Percentiles rank a stretch among this genome's conserved stretches.
Conservation (phyloP, 2,329 filamentous ascomycete genomes). For the Purpureocillium lavendulum region DNA sequence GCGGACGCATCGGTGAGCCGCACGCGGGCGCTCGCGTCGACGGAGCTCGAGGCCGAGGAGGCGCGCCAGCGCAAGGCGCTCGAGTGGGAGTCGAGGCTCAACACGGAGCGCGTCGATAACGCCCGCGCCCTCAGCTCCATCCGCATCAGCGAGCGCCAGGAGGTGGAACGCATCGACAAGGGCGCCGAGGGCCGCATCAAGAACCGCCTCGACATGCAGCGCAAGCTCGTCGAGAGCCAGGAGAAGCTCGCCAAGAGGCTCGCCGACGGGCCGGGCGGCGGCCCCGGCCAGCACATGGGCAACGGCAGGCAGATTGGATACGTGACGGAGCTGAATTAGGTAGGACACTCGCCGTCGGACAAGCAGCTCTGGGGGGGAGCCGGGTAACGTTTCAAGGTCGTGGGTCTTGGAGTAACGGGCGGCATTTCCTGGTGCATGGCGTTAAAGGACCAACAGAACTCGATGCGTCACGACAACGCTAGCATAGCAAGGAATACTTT, state of each 20-base stretch:
- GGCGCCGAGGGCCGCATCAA: slow-evolving; percentile 36
- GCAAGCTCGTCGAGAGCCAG: slow-evolving; percentile 41
- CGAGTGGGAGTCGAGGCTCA: slow-evolving; percentile 39
- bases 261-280: slow-evolving; percentile 27
- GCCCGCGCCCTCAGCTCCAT: slow-evolving; percentile 42
- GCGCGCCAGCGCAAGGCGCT: slow-evolving; percentile 33
- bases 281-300: too few species aligned
- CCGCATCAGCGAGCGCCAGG: slow-evolving; percentile 40
- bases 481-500: too few species aligned
- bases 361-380: too few species aligned
- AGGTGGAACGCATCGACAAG: slow-evolving; percentile 39
- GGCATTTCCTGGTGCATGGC: too few species aligned
- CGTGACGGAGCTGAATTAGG: slow-evolving; percentile 40
- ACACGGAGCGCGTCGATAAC: slow-evolving; percentile 36
- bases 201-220: slow-evolving; percentile 40
- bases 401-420: too few species aligned
- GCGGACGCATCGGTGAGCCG: slow-evolving; percentile 37
- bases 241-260: slow-evolving; percentile 32
- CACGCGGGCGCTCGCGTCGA: slow-evolving; percentile 33
- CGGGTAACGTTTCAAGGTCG: too few species aligned
- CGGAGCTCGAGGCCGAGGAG: slow-evolving; percentile 37
- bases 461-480: too few species aligned
- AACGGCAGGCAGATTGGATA: slow-evolving; percentile 43
- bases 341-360: not conserved
- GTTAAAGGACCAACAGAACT: too few species aligned